Percentiles rank a stretch among this genome's conserved stretches.
These are phyloP conservation scores for Carex scoparia DNA, from an alignment of 176 grass and related monocot genomes.

Conservation along the genomic window DNA sequence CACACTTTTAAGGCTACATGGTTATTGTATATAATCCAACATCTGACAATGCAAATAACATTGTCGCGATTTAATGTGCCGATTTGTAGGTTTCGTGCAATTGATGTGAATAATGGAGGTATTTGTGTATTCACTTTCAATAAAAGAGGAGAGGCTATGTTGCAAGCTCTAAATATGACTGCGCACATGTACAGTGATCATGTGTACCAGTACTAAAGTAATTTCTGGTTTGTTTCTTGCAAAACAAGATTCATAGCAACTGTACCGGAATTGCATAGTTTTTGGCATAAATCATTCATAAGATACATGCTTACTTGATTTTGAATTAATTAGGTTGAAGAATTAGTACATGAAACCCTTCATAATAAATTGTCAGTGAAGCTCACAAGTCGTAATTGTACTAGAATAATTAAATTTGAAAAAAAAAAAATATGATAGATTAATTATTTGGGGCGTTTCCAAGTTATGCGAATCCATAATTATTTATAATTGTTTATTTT, in stretches of 20 bases:
- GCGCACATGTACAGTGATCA: slow-evolving; percentile 76
- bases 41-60: neutral
- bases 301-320: neutral
- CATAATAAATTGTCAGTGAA: neutral
- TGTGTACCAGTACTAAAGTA: slow-evolving; percentile 45
- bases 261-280: neutral
- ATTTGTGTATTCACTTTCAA: slow-evolving; percentile 73
- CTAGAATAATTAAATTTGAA: neutral
- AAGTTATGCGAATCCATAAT: neutral
- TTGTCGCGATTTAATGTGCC: slow-evolving; percentile 9
- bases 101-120: slow-evolving; percentile 79
- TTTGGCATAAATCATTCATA: neutral
- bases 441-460: neutral
- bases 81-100: slow-evolving; percentile 51
- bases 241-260: neutral
- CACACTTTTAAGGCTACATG: neutral
- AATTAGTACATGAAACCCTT: neutral
- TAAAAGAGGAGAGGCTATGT: slow-evolving; percentile 70
- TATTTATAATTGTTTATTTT: neutral
- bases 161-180: slow-evolving; percentile 76
- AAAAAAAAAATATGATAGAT: neutral
- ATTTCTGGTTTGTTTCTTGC: neutral
- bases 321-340: neutral
- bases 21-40: neutral
- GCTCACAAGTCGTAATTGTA: neutral